These are phyloP conservation scores for Aspergillus hancockii DNA, from an alignment of 495 filamentous ascomycete species.

Conservation along the genomic window DNA sequence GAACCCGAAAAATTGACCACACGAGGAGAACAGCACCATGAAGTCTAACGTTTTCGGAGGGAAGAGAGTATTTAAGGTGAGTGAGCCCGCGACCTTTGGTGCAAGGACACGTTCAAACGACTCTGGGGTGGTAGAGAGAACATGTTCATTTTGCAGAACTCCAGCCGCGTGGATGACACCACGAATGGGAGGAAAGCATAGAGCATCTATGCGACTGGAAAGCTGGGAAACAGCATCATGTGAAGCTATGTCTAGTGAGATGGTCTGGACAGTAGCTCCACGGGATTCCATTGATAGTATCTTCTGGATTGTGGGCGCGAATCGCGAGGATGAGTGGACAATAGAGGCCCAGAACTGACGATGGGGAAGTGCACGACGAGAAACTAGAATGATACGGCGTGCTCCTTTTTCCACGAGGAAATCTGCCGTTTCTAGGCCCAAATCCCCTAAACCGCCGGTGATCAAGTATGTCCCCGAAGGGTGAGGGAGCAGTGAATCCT, in stretches of 20 bases:
- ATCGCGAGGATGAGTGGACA: background rate
- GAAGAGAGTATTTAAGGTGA: slow-evolving; percentile 23
- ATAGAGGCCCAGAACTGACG: slow-evolving; percentile 21
- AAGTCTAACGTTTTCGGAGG: slow-evolving; percentile 31
- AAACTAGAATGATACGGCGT: slow-evolving; percentile 36
- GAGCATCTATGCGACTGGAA: slow-evolving; percentile 18
- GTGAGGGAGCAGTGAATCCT: slow-evolving; percentile 14
- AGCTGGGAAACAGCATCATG: slow-evolving; percentile 18
- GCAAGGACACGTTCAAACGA: slow-evolving; percentile 32
- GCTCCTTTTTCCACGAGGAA: slow-evolving; percentile 41
- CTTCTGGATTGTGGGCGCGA: slow-evolving; percentile 10
- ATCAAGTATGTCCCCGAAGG: slow-evolving; percentile 38
- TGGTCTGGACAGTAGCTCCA: slow-evolving; percentile 26
- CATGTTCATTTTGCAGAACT: slow-evolving; percentile 37
- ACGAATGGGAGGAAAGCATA: slow-evolving; percentile 31
- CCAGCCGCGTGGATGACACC: slow-evolving; percentile 49
- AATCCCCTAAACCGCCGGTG: slow-evolving; percentile 41
- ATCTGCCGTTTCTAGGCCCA: slow-evolving; percentile 36
- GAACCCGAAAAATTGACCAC: slow-evolving; percentile 30
- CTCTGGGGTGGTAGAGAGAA: slow-evolving; percentile 30
- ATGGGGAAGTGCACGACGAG: slow-evolving; percentile 32
- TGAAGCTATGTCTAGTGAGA: slow-evolving; percentile 27
- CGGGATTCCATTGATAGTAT: slow-evolving; percentile 26
- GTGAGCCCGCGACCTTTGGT: slow-evolving; percentile 41
- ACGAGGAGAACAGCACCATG: slow-evolving; percentile 35